Evolutionary conservation across 768 basidiomycete genomes (phyloP).

Genomic region (Podaxis mareebaensis): DNA sequence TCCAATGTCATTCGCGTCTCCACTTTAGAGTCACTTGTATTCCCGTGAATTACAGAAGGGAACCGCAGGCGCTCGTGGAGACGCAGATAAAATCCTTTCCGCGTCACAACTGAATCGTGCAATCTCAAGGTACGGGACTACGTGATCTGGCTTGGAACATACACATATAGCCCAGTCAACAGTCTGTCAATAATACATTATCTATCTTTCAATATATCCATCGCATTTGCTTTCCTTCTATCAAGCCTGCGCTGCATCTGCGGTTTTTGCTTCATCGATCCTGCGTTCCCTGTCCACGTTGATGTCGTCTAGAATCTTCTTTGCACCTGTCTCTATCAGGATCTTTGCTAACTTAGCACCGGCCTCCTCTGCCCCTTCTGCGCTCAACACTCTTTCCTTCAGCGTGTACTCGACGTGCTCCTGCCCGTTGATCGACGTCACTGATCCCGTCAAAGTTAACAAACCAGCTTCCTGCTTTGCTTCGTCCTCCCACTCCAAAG

Average conservation of each 20-base stretch:
- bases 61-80: conserved; percentile 69
- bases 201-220: not conserved
- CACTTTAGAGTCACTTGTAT: conserved; percentile 73
- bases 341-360: conserved; percentile 66
- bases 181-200: not conserved
- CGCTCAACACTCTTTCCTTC: conserved; percentile 47
- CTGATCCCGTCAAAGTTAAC: conserved; percentile 74
- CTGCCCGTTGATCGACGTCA: conserved; percentile 79
- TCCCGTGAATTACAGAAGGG: conserved; percentile 42
- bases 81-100: conserved; percentile 47
- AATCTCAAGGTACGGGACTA: conserved; percentile 24
- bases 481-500: conserved; percentile 34
- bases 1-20: conserved; percentile 40
- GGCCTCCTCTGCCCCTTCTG: conserved; percentile 64
- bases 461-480: conserved; percentile 19
- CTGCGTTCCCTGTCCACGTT: conserved; percentile 60
- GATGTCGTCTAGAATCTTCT: conserved; percentile 81
- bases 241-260: conserved; percentile 24
- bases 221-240: not conserved
- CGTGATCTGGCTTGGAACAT: conserved; percentile 33
- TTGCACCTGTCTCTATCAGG: conserved; percentile 72
- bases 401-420: conserved; percentile 70
- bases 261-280: conserved; percentile 39
- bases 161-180: not conserved
- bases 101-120: conserved; percentile 15